Conservation (phyloP, 768 basidiomycete genomes). For the Leccinum arenicola region DNA sequence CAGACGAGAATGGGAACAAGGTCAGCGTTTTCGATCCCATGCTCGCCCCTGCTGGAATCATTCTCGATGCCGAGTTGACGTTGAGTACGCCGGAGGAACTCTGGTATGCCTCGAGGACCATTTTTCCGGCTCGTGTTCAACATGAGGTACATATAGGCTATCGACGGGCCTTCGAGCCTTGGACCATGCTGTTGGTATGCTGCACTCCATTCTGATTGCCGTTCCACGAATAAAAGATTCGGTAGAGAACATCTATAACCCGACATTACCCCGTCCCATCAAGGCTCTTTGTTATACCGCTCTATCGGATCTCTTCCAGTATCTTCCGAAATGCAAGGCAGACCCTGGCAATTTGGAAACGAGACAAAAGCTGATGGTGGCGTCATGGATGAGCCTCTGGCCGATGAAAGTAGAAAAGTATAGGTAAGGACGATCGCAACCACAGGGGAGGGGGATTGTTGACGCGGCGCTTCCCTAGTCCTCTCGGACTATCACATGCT, state of each 20-base stretch:
- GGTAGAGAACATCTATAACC: conserved; percentile 58
- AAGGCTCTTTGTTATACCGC: conserved; percentile 67
- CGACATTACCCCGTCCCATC: conserved; percentile 51
- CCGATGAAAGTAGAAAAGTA: conserved; percentile 57
- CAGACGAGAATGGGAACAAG: conserved; percentile 67
- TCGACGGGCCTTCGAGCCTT: conserved; percentile 78
- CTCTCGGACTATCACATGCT: conserved; percentile 73
- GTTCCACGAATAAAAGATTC: not conserved
- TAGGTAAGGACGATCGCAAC: conserved; percentile 35
- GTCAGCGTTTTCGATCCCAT: conserved; percentile 48
- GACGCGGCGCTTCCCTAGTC: conserved; percentile 31
- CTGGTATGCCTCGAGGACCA: conserved; percentile 44
- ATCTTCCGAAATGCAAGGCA: conserved; percentile 62
- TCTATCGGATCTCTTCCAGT: conserved; percentile 69
- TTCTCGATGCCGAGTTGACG: conserved; percentile 75
- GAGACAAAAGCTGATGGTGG: conserved; percentile 69
- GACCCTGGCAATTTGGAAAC: conserved; percentile 53
- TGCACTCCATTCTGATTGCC: not conserved
- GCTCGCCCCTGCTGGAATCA: conserved; percentile 68
- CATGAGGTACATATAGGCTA: conserved; percentile 44
- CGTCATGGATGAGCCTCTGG: conserved; percentile 82
- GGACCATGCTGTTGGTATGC: conserved; percentile 73
- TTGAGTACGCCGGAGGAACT: conserved; percentile 69
- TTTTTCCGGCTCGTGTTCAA: conserved; percentile 7
- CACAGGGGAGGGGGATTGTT: not conserved